Evolutionary conservation across 495 filamentous ascomycete species (phyloP).

Genomic region (Trichocladium antarcticum): DNA sequence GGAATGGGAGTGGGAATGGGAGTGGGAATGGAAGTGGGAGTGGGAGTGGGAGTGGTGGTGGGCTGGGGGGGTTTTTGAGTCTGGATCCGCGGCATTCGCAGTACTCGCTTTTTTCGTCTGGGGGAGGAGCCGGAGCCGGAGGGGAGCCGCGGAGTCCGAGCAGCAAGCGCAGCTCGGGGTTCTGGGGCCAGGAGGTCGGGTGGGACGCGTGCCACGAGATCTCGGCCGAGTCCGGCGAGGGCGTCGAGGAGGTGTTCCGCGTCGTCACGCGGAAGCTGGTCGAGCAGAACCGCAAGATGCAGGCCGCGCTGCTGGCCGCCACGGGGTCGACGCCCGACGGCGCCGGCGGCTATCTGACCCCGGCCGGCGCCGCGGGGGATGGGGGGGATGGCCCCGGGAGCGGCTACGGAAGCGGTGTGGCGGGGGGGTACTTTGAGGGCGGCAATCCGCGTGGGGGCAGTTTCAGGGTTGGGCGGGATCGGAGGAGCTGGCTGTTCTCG

Average conservation of each 20-base stretch:
- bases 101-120: neutral
- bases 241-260: constrained; percentile 92
- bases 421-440: constrained; percentile 37
- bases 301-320: constrained; percentile 41
- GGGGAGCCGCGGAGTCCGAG: constrained; percentile 52
- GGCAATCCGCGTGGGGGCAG: constrained; percentile 41
- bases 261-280: constrained; percentile 92
- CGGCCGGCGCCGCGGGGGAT: neutral
- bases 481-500: constrained; percentile 50
- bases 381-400: constrained; percentile 10
- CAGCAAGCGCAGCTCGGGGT: constrained; percentile 69
- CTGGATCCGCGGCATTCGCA: no score
- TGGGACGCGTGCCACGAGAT: constrained; percentile 98
- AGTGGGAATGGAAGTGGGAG: no score
- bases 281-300: constrained; percentile 69
- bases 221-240: constrained; percentile 85
- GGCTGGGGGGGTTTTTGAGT: no score
- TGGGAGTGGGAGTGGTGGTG: no score
- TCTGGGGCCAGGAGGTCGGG: constrained; percentile 84
- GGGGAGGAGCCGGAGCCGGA: constrained; percentile 5
- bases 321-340: constrained; percentile 17
- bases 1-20: no score
- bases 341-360: neutral
- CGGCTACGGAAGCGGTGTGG: constrained; percentile 2
- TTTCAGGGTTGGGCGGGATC: constrained; percentile 51